phyloP scores from a whole-genome alignment of 2,329 filamentous ascomycete genomes.

The Verticillium isaacii region DNA sequence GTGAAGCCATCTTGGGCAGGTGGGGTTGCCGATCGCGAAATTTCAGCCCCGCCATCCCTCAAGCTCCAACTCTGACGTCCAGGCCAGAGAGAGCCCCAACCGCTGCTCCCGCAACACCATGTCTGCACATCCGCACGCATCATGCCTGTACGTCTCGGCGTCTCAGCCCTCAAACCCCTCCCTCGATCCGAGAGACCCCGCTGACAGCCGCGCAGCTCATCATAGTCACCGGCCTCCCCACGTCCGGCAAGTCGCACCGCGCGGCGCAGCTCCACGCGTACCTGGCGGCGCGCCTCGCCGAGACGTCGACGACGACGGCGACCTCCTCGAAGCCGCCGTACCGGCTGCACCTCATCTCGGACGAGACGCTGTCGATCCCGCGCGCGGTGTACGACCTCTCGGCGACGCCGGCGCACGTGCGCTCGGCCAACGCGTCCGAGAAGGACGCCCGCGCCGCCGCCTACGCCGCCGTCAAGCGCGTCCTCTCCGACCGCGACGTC shows the following conservation, averaged over 20 bases:
- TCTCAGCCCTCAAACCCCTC: neutral
- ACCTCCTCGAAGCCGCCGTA: conserved; percentile 36
- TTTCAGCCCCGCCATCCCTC: conserved; percentile 3
- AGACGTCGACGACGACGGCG: conserved; percentile 15
- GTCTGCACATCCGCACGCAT: neutral
- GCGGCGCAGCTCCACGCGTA: conserved; percentile 62
- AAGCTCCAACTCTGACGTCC: neutral
- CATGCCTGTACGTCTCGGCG: conserved; percentile 9
- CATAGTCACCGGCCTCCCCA: conserved; percentile 62
- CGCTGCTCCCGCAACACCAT: too few relatives aligned
- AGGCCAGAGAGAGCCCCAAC: too few relatives aligned
- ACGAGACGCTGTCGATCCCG: conserved; percentile 64
- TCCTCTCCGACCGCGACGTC: conserved; percentile 66
- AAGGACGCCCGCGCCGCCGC: conserved; percentile 76
- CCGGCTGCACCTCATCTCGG: conserved; percentile 69
- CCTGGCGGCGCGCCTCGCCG: conserved; percentile 53
- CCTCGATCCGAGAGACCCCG: neutral
- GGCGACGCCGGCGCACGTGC: conserved; percentile 50
- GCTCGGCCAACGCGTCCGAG: conserved; percentile 69
- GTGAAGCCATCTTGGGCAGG: conserved; percentile 4
- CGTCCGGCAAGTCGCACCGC: conserved; percentile 64
- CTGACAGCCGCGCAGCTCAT: conserved; percentile 48
- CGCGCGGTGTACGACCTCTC: conserved; percentile 66
- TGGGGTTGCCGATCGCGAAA: conserved; percentile 9
- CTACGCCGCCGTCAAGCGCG: conserved; percentile 74